phyloP scores from a whole-genome alignment of 1,139 yeast species.

The Candida mesenterica region DNA sequence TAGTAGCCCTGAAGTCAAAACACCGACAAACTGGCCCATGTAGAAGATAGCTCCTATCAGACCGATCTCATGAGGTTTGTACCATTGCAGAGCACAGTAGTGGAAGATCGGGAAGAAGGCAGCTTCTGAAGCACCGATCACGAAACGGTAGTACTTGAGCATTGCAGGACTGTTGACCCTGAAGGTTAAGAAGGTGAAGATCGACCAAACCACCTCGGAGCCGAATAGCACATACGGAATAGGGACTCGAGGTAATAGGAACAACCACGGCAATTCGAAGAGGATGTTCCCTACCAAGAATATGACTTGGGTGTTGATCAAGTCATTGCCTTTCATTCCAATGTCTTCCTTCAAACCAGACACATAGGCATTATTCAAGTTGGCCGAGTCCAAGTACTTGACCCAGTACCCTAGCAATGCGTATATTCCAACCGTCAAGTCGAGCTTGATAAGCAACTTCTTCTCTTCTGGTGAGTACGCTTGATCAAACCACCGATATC shows the following conservation, averaged over 20 bases:
- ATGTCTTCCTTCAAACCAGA: slow-evolving; percentile 26
- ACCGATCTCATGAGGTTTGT: slow-evolving; percentile 26
- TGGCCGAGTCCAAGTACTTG: slow-evolving; percentile 21
- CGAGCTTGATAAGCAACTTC: slow-evolving; percentile 25
- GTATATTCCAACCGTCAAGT: slow-evolving; percentile 24
- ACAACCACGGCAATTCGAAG: slow-evolving; percentile 26
- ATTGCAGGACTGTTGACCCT: slow-evolving; percentile 18
- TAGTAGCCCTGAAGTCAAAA: slow-evolving; percentile 27
- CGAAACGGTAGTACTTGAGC: slow-evolving; percentile 28
- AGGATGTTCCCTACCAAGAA: slow-evolving; percentile 27
- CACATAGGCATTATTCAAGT: slow-evolving; percentile 30
- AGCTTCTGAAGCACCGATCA: slow-evolving; percentile 29
- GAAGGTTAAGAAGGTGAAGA: slow-evolving; percentile 23
- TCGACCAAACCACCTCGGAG: slow-evolving; percentile 25
- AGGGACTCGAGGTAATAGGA: slow-evolving; percentile 21
- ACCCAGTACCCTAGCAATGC: slow-evolving; percentile 29
- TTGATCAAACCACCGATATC: slow-evolving; percentile 19
- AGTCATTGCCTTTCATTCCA: slow-evolving; percentile 30
- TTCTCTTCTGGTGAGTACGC: slow-evolving; percentile 20
- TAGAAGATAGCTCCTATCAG: slow-evolving; percentile 29
- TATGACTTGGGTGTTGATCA: slow-evolving; percentile 29
- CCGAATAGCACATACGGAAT: slow-evolving; percentile 24
- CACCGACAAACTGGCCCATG: slow-evolving; percentile 30
- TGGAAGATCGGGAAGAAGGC: slow-evolving; percentile 25
- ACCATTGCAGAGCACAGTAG: slow-evolving; percentile 24